Base-by-base conservation (phyloP, 1,139 yeast genomes). In the Candida tunisiensis region DNA sequence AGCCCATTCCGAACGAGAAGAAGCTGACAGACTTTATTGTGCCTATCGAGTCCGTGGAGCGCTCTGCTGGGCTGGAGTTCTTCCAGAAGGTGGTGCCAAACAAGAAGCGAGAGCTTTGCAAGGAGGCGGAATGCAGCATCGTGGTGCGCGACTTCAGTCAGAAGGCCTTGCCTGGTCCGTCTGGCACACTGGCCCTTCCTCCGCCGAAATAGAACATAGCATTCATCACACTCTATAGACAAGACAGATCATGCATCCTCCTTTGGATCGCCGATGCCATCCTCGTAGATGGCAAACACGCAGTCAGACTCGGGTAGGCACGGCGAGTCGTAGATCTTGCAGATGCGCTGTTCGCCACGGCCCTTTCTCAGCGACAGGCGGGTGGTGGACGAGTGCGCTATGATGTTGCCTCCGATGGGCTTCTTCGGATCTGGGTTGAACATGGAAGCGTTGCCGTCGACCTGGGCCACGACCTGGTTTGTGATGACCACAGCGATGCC, bases 401-500 rank as follows among this genome's bases (percentile, higher is more conserved):
- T 75, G 41, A 91, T 88, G 45, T 91, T 88, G 43, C 99, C 99
- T 32, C 99, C 99, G 41, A 91, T 88, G 8, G 99, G 98, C 51
- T 91, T 91, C 53, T 91, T 91, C n/a, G 98, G 96, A 49, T 88
- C 98, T 1, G 94, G 92, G 41, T 83, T 82, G 51, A 74, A 85
- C 65, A 74, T 65, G 6, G 69, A 67, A 36, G 77, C 68, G 42
- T 71, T 74, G 28, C 96, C 96, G 49, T 88, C 99, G 13, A 91
- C 98, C 51, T 85, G 95, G 3, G 98, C 95, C 6, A 83, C 95
- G 17, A 88, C 99, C 53, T 88, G 99, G 55, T 88, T 88, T 4
- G 99, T 91, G 28, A 88, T 85, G n/a, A 91, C 82, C 9, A 88
- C 95, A 0, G 98, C 98, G 32, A 91, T 83, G 24, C 99, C 99